Percentiles rank a stretch among this genome's conserved stretches.
phyloP scores from a whole-genome alignment of 805 yeast species.

The Yarrowia keelungensis region DNA sequence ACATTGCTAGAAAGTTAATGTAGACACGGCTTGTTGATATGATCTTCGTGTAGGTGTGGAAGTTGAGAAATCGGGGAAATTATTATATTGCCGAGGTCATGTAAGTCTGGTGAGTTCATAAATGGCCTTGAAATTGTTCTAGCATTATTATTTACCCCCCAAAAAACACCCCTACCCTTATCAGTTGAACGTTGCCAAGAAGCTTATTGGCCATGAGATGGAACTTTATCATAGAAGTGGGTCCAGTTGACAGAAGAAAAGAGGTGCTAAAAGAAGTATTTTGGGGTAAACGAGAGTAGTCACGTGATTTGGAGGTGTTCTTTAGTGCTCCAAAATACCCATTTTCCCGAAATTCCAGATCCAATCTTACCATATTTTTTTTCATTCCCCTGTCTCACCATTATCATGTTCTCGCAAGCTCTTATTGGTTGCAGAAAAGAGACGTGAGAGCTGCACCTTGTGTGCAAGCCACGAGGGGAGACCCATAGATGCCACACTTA shows the following conservation, averaged over 20 bases:
- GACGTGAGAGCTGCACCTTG: neutral
- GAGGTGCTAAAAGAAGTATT: too few relatives aligned
- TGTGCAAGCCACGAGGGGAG: too few relatives aligned
- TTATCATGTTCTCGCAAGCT: neutral
- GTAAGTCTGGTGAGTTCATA: too few relatives aligned
- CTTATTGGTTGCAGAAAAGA: constrained; percentile 1
- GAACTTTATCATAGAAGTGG: constrained; percentile 3
- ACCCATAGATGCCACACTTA: too few relatives aligned
- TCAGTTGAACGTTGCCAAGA: constrained; percentile 2
- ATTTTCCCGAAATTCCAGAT: too few relatives aligned
- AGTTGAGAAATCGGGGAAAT: neutral
- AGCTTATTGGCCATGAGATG: constrained; percentile 28
- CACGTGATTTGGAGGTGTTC: too few relatives aligned
- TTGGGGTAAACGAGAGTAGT: too few relatives aligned
- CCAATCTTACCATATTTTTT: too few relatives aligned
- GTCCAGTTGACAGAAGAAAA: neutral
- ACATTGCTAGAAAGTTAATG: neutral
- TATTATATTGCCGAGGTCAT: neutral
- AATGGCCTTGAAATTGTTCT: too few relatives aligned
- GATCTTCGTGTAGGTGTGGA: too few relatives aligned
- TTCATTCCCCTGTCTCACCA: neutral
- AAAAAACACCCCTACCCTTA: neutral
- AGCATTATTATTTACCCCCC: neutral
- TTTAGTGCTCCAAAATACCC: too few relatives aligned
- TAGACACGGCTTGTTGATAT: neutral